Evolutionary conservation across 495 filamentous ascomycete species (phyloP), one percentile per base, ranked within the genome.

Genomic region (Thozetella sp.): DNA sequence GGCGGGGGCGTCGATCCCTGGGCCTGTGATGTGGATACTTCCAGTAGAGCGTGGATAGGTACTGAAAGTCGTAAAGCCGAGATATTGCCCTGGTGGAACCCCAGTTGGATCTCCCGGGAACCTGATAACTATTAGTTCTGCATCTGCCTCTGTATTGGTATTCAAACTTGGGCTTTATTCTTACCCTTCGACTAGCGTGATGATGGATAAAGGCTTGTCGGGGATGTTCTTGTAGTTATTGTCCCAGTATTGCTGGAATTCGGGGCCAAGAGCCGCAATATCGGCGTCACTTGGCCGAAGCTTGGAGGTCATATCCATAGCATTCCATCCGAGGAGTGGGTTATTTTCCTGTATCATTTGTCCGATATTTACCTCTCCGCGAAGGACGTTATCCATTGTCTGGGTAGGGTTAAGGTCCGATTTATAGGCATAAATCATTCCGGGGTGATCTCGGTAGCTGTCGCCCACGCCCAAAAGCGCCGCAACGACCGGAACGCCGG

Each of bases 21-120:
- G 64, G 2, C 69, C 66, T 11, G 72, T 80, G 60, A 86, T 82
- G 61, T 85, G 83, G 22, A 85, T 67, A 50, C 70, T 65, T 3
- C 83, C 83, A 1, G 81, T 80, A 2, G 81, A 81, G 54, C 75
- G 75, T 10, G 83, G 81, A 60, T 85, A 82, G 25, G 70, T 63
- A 2, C 75, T 76, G 58, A 70, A 83, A 2, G 62, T 55, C 17
- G 57, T 69, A 0, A 72, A 25, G 1, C 71, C 74, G 64, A 62
- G 17, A 53, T 62, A 67, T 15, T 51, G 53, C 15, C 50, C 59
- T 2, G 19, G 37, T 12, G 57, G 43, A 1, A 48, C 25, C n/a
- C 22, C 19, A 6, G 20, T 13, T 2, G 12, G 34, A 48, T 53
- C 54, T 27, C 54, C 52, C 10, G 53, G 20, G 51, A 51, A 62